Conservation (phyloP, 2,329 filamentous ascomycete genomes). For the Colletotrichum truncatum region DNA sequence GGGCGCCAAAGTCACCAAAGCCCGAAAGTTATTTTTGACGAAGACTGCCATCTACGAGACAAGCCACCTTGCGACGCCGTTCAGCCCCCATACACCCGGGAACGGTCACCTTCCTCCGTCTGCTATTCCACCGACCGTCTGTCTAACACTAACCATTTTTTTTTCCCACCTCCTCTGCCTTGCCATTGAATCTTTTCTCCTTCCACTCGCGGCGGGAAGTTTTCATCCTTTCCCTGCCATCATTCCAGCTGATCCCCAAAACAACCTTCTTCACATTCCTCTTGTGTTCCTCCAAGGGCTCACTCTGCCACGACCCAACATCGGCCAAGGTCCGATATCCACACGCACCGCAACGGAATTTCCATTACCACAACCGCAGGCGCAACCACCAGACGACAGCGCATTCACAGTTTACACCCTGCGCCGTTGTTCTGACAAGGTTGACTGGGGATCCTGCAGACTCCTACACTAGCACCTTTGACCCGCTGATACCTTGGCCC, state of each 20-base stretch:
- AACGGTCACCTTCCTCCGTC: slow-evolving; percentile 1
- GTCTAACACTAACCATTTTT: background rate
- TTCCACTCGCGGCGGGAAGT: background rate
- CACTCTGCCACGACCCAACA: background rate
- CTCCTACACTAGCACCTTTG: background rate
- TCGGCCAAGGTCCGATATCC: slow-evolving; percentile 24
- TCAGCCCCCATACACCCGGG: slow-evolving; percentile 22
- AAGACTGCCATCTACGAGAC: slow-evolving; percentile 16
- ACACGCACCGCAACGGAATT: slow-evolving; percentile 1
- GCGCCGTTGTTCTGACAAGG: background rate
- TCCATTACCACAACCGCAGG: background rate
- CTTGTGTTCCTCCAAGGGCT: background rate
- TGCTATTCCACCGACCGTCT: background rate
- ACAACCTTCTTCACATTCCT: background rate
- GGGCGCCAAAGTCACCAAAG: background rate
- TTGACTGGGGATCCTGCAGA: slow-evolving; percentile 7
- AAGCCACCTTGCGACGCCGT: slow-evolving; percentile 25
- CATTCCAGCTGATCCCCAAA: background rate
- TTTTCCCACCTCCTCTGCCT: background rate
- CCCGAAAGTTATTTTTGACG: background rate
- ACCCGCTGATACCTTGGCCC: slow-evolving; percentile 1
- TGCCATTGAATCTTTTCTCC: slow-evolving; percentile 7
- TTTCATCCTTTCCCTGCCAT: background rate
- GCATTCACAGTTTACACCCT: slow-evolving; percentile 5
- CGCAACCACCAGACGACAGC: background rate